A percentile compares a stretch with the other conserved stretches of the same genome.
phyloP scores from a whole-genome alignment of 1,284 basidiomycete species.

The Kalmanozyma brasiliensis region DNA sequence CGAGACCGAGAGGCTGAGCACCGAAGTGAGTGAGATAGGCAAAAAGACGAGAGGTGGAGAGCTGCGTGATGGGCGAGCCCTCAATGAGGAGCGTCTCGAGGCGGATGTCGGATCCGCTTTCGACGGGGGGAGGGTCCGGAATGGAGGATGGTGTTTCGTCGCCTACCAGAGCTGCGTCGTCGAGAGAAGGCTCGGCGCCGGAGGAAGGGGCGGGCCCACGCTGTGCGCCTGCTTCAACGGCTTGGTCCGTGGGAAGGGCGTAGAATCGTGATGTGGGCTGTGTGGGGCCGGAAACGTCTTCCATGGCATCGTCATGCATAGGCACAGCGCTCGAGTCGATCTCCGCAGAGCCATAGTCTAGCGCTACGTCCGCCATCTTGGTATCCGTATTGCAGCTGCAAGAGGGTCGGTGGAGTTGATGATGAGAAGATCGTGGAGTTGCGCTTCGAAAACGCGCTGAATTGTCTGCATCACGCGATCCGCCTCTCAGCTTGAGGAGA shows the following conservation, averaged over 20 bases:
- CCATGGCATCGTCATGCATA: conserved; percentile 17
- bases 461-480: too few species aligned
- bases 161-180: conserved; percentile 27
- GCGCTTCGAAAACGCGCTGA: too few species aligned
- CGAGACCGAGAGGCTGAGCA: conserved; percentile 61
- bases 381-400: neutral
- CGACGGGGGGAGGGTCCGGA: conserved; percentile 44
- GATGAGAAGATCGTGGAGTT: neutral
- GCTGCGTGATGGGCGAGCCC: conserved; percentile 63
- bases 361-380: conserved; percentile 36
- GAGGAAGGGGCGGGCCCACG: conserved; percentile 34
- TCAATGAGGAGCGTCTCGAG: conserved; percentile 59
- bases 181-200: conserved; percentile 12
- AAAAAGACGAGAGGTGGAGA: conserved; percentile 66
- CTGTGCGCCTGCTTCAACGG: conserved; percentile 49
- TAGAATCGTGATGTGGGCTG: conserved; percentile 37
- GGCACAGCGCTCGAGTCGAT: conserved; percentile 2
- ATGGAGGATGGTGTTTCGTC: conserved; percentile 13
- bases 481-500: too few species aligned
- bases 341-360: conserved; percentile 43
- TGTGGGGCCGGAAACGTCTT: neutral
- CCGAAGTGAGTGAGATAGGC: conserved; percentile 63
- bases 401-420: neutral
- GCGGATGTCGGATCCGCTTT: conserved; percentile 51
- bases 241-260: conserved; percentile 49